phyloP scores from a whole-genome alignment of 345 rosid genomes.

The Clarkia xantiana region DNA sequence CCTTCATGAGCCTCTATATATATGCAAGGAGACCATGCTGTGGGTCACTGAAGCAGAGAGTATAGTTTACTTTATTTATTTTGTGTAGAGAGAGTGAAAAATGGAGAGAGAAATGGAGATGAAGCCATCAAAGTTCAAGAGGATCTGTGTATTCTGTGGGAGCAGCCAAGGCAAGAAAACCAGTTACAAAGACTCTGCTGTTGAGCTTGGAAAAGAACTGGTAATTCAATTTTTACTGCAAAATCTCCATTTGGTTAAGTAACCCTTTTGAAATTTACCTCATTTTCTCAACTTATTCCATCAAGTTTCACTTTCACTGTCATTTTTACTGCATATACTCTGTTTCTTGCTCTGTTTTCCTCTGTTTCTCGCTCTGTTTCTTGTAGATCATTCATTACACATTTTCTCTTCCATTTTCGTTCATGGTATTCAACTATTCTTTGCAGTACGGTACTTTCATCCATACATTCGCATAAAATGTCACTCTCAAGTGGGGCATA shows the following conservation, averaged over 20 bases:
- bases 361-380: neutral
- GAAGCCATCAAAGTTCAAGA: conserved; percentile 21
- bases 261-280: neutral
- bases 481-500: too few species aligned
- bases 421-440: too few species aligned
- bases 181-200: conserved; percentile 34
- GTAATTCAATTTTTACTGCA: conserved; percentile 9
- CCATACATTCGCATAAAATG: too few species aligned
- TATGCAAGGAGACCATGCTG: neutral
- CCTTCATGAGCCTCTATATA: too few species aligned
- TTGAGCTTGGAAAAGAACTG: conserved; percentile 35
- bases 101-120: conserved; percentile 17
- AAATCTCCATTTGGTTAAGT: too few species aligned
- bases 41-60: neutral
- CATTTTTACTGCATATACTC: too few species aligned
- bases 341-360: neutral
- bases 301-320: too few species aligned
- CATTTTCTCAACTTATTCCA: neutral
- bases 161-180: conserved; percentile 38
- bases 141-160: conserved; percentile 40
- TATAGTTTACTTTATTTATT: neutral
- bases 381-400: too few species aligned
- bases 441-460: too few species aligned
- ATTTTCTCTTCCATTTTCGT: too few species aligned
- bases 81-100: neutral